Evolutionary conservation across 139 green algal species (phyloP).

Genomic region (Coelastrella sp.): DNA sequence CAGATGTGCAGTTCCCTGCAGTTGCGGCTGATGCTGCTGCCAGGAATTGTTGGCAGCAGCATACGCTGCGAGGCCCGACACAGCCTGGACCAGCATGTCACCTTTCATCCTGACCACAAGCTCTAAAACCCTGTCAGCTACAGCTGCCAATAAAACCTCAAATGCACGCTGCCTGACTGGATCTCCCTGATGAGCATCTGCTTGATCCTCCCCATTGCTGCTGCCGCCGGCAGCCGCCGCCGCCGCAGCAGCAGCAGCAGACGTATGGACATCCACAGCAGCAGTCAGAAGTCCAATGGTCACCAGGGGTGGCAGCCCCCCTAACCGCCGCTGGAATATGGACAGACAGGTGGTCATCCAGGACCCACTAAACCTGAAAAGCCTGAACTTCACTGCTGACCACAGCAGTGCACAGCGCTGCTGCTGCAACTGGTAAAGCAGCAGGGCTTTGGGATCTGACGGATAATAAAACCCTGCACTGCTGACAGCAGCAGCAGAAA

Average conservation of each 20-base stretch:
- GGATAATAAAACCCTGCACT: background rate
- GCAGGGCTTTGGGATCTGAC: background rate
- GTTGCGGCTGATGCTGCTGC: background rate
- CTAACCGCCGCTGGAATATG: background rate
- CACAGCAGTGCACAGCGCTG: constrained; percentile 27
- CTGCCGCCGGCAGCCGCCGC: background rate
- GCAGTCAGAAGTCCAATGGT: constrained; percentile 21
- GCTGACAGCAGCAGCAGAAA: background rate
- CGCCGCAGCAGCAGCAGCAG: background rate
- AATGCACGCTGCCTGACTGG: background rate
- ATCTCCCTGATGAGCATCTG: background rate
- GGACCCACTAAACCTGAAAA: background rate
- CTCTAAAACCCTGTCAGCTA: background rate
- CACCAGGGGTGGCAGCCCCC: background rate
- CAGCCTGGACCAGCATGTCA: background rate
- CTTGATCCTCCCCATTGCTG: background rate
- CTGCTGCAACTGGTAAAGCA: constrained; percentile 32
- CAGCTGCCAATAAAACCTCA: background rate
- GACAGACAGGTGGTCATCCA: constrained; percentile 30
- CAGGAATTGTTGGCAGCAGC: background rate
- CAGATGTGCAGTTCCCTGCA: background rate
- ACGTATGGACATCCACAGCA: background rate
- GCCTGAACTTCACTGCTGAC: constrained; percentile 8
- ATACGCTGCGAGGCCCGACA: background rate
- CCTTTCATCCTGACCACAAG: background rate